A percentile compares a stretch with the other conserved stretches of the same genome.
phyloP scores from a whole-genome alignment of 352 stramenopile species.

The Plasmopara halstedii region DNA sequence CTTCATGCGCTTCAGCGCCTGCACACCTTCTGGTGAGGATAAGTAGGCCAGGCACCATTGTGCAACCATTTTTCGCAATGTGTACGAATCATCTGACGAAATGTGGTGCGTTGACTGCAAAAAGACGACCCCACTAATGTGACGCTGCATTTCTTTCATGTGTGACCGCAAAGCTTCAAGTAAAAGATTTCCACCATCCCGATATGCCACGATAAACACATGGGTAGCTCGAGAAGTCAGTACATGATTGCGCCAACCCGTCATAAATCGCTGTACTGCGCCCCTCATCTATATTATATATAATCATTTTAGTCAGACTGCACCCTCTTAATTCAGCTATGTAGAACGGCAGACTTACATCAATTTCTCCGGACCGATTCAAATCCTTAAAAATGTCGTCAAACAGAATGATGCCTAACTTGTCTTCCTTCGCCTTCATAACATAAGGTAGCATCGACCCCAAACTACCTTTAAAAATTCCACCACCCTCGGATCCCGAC shows the following conservation, averaged over 20 bases:
- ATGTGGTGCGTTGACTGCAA: slow-evolving; percentile 58
- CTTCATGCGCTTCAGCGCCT: slow-evolving; percentile 46
- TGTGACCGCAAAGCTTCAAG: slow-evolving; percentile 47
- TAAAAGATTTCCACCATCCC: slow-evolving; percentile 44
- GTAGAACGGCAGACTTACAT: slow-evolving; percentile 26
- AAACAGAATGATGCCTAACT: slow-evolving; percentile 56
- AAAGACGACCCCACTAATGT: slow-evolving; percentile 62
- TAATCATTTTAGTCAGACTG: slow-evolving; percentile 9
- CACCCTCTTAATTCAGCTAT: neutral
- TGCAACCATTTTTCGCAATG: slow-evolving; percentile 57
- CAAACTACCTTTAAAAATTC: slow-evolving; percentile 68
- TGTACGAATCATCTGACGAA: slow-evolving; percentile 45
- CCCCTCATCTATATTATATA: slow-evolving; percentile 35
- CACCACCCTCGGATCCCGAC: slow-evolving; percentile 48
- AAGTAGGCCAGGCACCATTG: slow-evolving; percentile 63
- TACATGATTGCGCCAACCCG: slow-evolving; percentile 62
- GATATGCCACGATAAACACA: slow-evolving; percentile 57
- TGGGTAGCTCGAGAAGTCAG: slow-evolving; percentile 55
- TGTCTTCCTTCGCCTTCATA: slow-evolving; percentile 65
- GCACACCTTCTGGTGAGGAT: slow-evolving; percentile 24
- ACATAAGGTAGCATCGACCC: slow-evolving; percentile 73
- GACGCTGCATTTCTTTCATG: slow-evolving; percentile 59
- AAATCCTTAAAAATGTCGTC: slow-evolving; percentile 63
- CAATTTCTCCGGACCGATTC: slow-evolving; percentile 33
- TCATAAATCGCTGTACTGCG: slow-evolving; percentile 55